Conservation (phyloP, 2,329 filamentous ascomycete species). For the Aquanectria penicillioides region DNA sequence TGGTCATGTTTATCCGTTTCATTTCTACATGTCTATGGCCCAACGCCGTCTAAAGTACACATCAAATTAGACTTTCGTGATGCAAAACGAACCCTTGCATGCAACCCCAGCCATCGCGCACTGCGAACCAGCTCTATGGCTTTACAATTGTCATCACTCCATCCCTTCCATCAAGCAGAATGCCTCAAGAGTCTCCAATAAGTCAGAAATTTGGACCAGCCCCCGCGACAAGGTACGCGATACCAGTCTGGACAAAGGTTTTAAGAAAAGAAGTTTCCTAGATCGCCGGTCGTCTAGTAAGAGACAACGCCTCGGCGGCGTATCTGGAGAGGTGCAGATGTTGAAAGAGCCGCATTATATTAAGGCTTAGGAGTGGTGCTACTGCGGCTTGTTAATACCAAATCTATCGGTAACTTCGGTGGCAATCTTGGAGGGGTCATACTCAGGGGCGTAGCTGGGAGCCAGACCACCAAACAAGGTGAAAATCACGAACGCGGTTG, state of each 20-base stretch:
- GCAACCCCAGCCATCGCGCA: conserved; percentile 47
- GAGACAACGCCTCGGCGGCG: conserved; percentile 37
- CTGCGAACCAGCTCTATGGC: conserved; percentile 51
- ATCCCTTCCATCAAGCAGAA: conserved; percentile 43
- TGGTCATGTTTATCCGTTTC: conserved; percentile 43
- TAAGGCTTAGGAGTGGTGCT: conserved; percentile 25
- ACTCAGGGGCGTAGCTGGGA: conserved; percentile 66
- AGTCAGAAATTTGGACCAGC: conserved; percentile 37
- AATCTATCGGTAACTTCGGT: conserved; percentile 61
- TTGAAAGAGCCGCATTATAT: conserved; percentile 23
- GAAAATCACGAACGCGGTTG: conserved; percentile 72
- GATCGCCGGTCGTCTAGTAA: conserved; percentile 46
- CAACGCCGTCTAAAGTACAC: conserved; percentile 55
- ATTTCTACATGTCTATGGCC: conserved; percentile 53
- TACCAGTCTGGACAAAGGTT: conserved; percentile 35
- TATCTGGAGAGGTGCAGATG: conserved; percentile 28
- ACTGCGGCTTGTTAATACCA: conserved; percentile 49
- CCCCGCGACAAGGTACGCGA: conserved; percentile 39
- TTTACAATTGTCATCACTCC: conserved; percentile 46
- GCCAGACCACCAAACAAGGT: conserved; percentile 75
- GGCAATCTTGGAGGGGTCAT: conserved; percentile 61
- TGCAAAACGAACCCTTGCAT: conserved; percentile 44
- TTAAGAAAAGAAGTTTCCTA: conserved; percentile 40
- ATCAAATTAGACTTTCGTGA: conserved; percentile 53
- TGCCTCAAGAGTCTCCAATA: conserved; percentile 45